Evolutionary conservation across 768 basidiomycete species (phyloP).

Genomic region (Mycena vitilis): DNA sequence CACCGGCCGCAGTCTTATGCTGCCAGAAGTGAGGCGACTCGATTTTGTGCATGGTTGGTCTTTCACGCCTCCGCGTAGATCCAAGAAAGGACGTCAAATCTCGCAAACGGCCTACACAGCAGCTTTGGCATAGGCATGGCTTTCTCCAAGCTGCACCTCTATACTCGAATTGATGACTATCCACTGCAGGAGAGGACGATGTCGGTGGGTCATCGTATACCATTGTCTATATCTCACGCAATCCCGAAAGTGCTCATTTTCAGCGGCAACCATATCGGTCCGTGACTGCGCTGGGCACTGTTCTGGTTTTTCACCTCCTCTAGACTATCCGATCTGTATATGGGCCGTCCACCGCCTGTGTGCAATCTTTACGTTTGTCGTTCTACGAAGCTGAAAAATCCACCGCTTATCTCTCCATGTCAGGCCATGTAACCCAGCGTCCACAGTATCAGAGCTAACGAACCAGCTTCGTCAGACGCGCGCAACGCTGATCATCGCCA

Average conservation of each 20-base stretch:
- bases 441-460: background rate
- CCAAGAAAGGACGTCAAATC: constrained; percentile 6
- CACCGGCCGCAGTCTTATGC: background rate
- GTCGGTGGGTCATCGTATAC: background rate
- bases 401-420: constrained; percentile 35
- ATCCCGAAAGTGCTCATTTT: constrained; percentile 13
- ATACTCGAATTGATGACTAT: background rate
- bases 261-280: constrained; percentile 16
- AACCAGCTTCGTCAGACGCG: constrained; percentile 10
- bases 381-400: background rate
- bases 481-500: constrained; percentile 9
- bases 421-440: constrained; percentile 11
- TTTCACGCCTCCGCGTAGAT: background rate
- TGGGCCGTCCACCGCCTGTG: constrained; percentile 54
- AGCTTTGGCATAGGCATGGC: constrained; percentile 8
- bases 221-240: background rate
- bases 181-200: constrained; percentile 4
- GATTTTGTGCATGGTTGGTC: background rate
- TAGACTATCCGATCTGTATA: constrained; percentile 15
- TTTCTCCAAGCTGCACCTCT: background rate
- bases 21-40: constrained; percentile 1
- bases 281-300: background rate
- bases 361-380: constrained; percentile 52
- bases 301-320: background rate
- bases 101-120: constrained; percentile 1